Percentiles rank a stretch among this genome's conserved stretches.
Conservation (phyloP, 768 basidiomycete species). For the Terana coerulea region DNA sequence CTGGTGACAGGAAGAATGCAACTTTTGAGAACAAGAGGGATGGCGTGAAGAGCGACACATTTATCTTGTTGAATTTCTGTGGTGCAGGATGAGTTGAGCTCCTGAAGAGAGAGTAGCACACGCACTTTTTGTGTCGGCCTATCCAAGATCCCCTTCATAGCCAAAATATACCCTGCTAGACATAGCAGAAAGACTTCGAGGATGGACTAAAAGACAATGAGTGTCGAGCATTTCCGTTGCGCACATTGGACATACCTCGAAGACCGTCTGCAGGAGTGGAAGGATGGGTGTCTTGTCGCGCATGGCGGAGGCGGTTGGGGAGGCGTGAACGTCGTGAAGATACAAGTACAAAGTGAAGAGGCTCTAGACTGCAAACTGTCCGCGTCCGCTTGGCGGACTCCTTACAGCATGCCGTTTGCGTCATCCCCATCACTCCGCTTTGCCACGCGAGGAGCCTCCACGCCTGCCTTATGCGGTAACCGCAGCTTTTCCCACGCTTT, state of each 20-base stretch:
- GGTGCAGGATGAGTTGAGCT: not conserved
- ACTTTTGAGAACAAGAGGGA: conserved; percentile 92
- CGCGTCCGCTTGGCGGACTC: too few relatives aligned
- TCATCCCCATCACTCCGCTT: too few relatives aligned
- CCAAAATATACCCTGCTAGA: conserved; percentile 79
- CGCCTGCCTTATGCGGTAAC: too few relatives aligned
- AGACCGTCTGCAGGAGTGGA: conserved; percentile 52
- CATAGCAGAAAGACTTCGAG: conserved; percentile 86
- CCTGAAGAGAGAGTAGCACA: not conserved
- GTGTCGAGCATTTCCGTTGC: not conserved
- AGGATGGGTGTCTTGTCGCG: conserved; percentile 33
- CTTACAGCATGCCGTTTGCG: too few relatives aligned
- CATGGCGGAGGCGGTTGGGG: conserved; percentile 9
- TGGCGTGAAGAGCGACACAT: conserved; percentile 87
- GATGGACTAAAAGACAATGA: conserved; percentile 71
- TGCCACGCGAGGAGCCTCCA: too few relatives aligned
- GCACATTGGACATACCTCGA: conserved; percentile 39
- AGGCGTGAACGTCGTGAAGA: not conserved
- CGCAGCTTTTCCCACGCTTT: too few relatives aligned
- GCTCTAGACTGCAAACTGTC: too few relatives aligned
- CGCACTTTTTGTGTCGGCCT: conserved; percentile 84
- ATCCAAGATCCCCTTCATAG: conserved; percentile 76
- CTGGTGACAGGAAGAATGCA: conserved; percentile 79
- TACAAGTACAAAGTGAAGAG: not conserved
- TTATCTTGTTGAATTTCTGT: conserved; percentile 78